Base-by-base conservation (phyloP, 768 basidiomycete species). In the Mycena vitilis region DNA sequence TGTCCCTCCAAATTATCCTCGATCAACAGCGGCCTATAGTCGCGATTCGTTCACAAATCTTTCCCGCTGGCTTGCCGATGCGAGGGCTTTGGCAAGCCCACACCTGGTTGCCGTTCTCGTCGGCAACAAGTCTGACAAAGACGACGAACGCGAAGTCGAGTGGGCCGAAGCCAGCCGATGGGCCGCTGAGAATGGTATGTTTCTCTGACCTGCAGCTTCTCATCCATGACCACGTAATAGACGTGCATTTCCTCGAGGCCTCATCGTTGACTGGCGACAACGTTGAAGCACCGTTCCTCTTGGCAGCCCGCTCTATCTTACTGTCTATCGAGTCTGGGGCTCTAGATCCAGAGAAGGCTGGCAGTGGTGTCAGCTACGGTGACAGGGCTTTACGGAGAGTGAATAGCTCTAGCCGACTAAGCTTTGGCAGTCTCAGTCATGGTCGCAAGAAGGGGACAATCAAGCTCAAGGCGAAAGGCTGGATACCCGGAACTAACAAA, bases 291-390 rank as follows among this genome's bases (percentile, higher is more conserved):
- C 98, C 98, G 0, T 99, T 99, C 80, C 81, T 94, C 55, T 83
- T 94, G 51, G 91, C 93, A 23, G 94, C 95, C 36, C 89, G 95
- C 61, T 91, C 94, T 10, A 95, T 98, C 71, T 84, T 98, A 62
- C 85, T 96, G 25, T 89, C 94, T 23, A 95, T 98, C 73, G 96
- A 98, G 80, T 92, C 94, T 18, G 96, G 95, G 34, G 84, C 85
- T 18, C 86, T 98, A 45, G 95, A 98, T 79, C 97, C 97, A 48
- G 96, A 98, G 81, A 93, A 94, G 76, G 89, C 94, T 18, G 97
- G 95, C 1, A 96, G 94, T 69, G 98, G 98, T 23, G 95, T 99
- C 52, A 95, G 93, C 75, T 99, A 98, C 76, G 98, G 98, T 11
- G 98, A 98, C 78, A 87, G 98, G 66, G 93, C 95, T 25, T 84